phyloP scores from a whole-genome alignment of 2,329 filamentous ascomycete species.

The Botrytis tulipae region DNA sequence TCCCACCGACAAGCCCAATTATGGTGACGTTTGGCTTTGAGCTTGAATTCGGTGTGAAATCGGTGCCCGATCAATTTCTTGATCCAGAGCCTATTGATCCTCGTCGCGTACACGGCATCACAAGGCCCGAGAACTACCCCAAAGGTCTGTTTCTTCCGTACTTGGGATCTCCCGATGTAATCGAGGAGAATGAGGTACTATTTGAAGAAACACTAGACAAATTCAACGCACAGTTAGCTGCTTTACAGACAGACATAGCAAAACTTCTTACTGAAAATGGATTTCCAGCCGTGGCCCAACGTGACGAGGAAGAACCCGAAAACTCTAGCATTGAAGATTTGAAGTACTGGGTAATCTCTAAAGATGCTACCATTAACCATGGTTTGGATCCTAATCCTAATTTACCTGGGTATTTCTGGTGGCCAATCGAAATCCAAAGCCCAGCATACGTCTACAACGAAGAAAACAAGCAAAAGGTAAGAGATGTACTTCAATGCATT shows the following conservation, averaged over 20 bases:
- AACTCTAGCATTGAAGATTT: background rate
- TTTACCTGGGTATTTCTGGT: background rate
- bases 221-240: background rate
- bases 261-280: background rate
- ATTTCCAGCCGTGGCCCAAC: background rate
- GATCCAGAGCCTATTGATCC: background rate
- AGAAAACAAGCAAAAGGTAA: slow-evolving; percentile 3
- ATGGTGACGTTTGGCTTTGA: slow-evolving; percentile 1
- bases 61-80: background rate
- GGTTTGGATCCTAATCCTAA: background rate
- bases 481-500: background rate
- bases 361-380: background rate
- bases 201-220: background rate
- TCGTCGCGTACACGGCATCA: background rate
- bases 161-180: accelerated
- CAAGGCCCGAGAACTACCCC: background rate
- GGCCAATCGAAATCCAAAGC: slow-evolving; percentile 6
- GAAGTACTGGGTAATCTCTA: background rate
- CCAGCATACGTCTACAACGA: slow-evolving; percentile 8
- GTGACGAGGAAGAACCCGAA: background rate
- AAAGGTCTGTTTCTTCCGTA: background rate
- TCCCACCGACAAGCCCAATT: background rate
- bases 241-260: background rate
- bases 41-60: background rate
- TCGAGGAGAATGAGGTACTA: background rate